Base-by-base conservation (phyloP, 176 grass and related monocot species). In the Olyra latifolia region DNA sequence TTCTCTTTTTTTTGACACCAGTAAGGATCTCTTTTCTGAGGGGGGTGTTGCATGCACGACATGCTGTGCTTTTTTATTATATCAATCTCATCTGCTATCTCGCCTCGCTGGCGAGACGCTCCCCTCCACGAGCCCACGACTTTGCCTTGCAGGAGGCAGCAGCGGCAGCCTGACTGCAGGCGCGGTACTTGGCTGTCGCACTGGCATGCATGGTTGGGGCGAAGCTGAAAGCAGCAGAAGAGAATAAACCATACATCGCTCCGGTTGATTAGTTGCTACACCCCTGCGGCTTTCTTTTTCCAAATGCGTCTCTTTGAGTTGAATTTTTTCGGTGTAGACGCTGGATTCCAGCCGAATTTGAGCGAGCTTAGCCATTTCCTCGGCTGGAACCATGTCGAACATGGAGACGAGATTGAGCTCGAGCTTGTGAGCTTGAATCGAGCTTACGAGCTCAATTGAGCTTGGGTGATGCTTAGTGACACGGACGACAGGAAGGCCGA, bases 21-120 rank as follows among this genome's bases (percentile, higher is more conserved):
- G n/a, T n/a, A n/a, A n/a, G n/a, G n/a, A n/a, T n/a, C n/a, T n/a
- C n/a, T 27, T 28, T 60, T 17, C 17, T 16, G 4, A 35, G 32
- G 12, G 61, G 42, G 32, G 46, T 13, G 10, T 38, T 72, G 79
- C 85, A 46, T 42, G 76, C 82, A 81, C 87, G 87, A 80, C 87
- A 85, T 89, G 65, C 35, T 23, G 20, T 46, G 81, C 10, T 72
- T 12, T 48, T 83, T 56, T 83, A 47, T 29, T 88, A 71, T 41
- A 35, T 61, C 42, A 35, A 35, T 2, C 12, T 25, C 23, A 22
- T 25, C 22, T 2, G 22, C 55, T 58, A 30, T 78, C 0, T 50
- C 57, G 48, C 66, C 44, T 22, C 71, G 71, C 66, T 78, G 32
- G 30, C 10, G 10, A 3, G 54, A 77, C 62, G 73, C 32, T 62